phyloP scores from a whole-genome alignment of 73 alveolate species.

The Paramecium bursaria region DNA sequence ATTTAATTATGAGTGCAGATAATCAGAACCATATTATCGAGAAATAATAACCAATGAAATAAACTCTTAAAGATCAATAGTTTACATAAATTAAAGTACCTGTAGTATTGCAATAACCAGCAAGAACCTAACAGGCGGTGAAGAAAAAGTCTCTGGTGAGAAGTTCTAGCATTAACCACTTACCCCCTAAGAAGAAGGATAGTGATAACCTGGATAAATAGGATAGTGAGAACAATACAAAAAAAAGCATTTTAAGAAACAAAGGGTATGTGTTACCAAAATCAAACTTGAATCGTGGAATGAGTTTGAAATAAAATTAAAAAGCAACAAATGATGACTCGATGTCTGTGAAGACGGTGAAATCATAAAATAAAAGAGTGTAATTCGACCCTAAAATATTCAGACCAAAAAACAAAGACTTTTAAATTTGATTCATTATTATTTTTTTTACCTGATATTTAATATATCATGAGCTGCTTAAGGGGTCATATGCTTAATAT shows the following conservation, averaged over 20 bases:
- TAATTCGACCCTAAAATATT: constrained; percentile 54
- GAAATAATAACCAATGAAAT: background rate
- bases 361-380: constrained; percentile 19
- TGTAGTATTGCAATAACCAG: background rate
- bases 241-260: constrained; percentile 52
- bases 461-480: too few species aligned
- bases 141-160: background rate
- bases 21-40: background rate
- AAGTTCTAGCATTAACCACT: constrained; percentile 13
- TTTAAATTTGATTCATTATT: too few species aligned
- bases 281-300: constrained; percentile 13
- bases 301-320: constrained; percentile 18
- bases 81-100: constrained; percentile 29
- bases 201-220: background rate
- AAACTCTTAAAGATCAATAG: background rate
- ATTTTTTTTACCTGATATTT: too few species aligned
- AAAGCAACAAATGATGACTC: constrained; percentile 47
- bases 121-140: too few species aligned
- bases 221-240: constrained; percentile 34
- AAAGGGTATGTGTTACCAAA: constrained; percentile 4
- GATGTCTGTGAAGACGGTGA: constrained; percentile 7
- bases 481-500: too few species aligned
- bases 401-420: constrained; percentile 54
- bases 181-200: background rate
- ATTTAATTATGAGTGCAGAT: background rate